Base-by-base conservation (phyloP, 2,329 filamentous ascomycete species). In the Ceratocystis destructans region DNA sequence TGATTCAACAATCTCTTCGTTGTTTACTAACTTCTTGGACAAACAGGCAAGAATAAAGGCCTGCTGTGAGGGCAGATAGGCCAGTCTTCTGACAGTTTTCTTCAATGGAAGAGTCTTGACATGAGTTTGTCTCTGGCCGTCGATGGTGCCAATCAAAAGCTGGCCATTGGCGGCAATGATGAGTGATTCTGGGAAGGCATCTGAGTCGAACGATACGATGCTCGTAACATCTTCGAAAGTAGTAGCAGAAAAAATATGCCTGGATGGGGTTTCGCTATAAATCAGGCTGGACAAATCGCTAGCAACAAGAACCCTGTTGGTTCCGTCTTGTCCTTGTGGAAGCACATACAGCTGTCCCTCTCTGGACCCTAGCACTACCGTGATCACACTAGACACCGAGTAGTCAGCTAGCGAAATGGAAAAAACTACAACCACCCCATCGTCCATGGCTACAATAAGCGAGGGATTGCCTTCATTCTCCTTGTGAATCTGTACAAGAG, bases 271-370 rank as follows among this genome's bases (percentile, higher is more conserved):
- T 8, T 68, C 66, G 33, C 88, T 89, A 73, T 99, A 96, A 62
- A 99, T 96, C 65, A 99, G 77, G 69, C 90, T 96, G 0, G 94
- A 89, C 72, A 96, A 90, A 72, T 99, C 94, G 67, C 91, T 96
- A 0, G 90, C 96, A 0, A 91, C 90, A 73, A 99, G 96, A 0
- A 99, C 86, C 71, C 89, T 95, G 73, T 62, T 65, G 1, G 12
- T 50, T 8, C 31, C 25, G 15, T 82, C 88, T 0, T 90, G 77
- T 0, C 82, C 83, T 61, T 87, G 83, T 0, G 91, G 89, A 1
- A 99, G 77, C 25, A 88, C 80, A 67, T 93, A 88, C 71, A 99
- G 86, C 15, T 84, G 85, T 1, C 93, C 89, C 70, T 95, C 88
- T 68, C 91, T 87, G 15, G 89, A 44, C 20, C 66, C 67, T 7